Evolutionary conservation across 176 grass and related monocot species (phyloP), one percentile per base, ranked within the genome.

Genomic region (Eleusine indica): DNA sequence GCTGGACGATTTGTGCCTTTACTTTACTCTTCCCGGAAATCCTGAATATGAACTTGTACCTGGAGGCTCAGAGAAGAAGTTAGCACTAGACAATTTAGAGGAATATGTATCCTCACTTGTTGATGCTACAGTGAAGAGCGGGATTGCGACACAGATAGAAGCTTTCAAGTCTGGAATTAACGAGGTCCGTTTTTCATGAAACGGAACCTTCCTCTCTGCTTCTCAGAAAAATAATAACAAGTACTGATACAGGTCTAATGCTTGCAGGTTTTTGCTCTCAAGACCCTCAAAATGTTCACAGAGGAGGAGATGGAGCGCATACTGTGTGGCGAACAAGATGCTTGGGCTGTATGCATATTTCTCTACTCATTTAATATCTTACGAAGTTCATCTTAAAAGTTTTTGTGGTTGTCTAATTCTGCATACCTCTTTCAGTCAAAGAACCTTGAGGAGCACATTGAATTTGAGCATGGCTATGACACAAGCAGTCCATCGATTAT

Each of bases 1-100:
- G 85, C n/a, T 91, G 30, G 81, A 91, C 49, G 89, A 94, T 79
- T 70, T 94, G 74, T 94, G 78, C 68, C 89, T 94, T 73, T 84
- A 91, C 80, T 94, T 91, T 77, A 91, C 92, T 82, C 92, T 94
- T 82, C 92, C 89, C 48, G 92, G 89, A 68, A 89, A 85, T 77
- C 51, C 84, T 60, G 86, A 91, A 74, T 94, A 82, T 85, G 73
- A 70, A 38, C 92, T 89, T 82, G 13, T 78, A 58, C 77, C 87
- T 61, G 64, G 85, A 66, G 82, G 84, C 57, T 83, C 83, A 17
- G 69, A 87, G 15, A 91, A 91, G 75, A 62, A 76, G 69, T 89
- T 94, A 42, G 85, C 68, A 39, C 82, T 89, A 19, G 77, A 68
- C 5, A 94, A 62, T 66, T 80, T 94, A 75, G 92, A 89, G 64